phyloP scores from a whole-genome alignment of 345 rosid genomes.

The Lepidium sativum region DNA sequence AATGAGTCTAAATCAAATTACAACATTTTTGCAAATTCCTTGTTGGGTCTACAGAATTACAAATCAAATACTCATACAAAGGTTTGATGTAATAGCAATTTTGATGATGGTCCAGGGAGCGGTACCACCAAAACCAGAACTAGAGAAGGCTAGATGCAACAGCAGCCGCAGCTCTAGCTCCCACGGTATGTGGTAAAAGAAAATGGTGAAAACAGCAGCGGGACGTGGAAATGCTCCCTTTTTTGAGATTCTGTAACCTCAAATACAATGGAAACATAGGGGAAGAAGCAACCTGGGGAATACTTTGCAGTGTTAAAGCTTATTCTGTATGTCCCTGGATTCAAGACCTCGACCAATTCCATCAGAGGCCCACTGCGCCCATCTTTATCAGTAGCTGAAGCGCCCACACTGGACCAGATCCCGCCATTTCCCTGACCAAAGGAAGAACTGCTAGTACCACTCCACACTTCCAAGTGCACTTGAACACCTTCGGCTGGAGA shows the following conservation, averaged over 20 bases:
- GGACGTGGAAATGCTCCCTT: slow-evolving; percentile 83
- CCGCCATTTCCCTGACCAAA: slow-evolving; percentile 31
- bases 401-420: slow-evolving; percentile 54
- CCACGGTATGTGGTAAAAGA: slow-evolving; percentile 86
- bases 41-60: not conserved
- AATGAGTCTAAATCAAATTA: not conserved
- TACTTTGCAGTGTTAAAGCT: slow-evolving; percentile 79
- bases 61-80: not conserved
- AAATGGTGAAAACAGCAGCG: slow-evolving; percentile 79
- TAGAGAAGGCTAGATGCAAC: not conserved
- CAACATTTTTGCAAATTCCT: not conserved
- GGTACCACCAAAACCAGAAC: not conserved
- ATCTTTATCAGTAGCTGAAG: slow-evolving; percentile 66
- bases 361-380: slow-evolving; percentile 81
- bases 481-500: slow-evolving; percentile 76
- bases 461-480: slow-evolving; percentile 67
- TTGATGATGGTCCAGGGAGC: not conserved
- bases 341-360: slow-evolving; percentile 48
- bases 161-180: slow-evolving; percentile 36
- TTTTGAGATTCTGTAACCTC: slow-evolving; percentile 62
- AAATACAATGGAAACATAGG: slow-evolving; percentile 68
- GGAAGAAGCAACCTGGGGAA: slow-evolving; percentile 69
- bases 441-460: slow-evolving; percentile 34
- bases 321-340: slow-evolving; percentile 73
- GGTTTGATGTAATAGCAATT: not conserved